These are phyloP conservation scores for Oryza glumipatula DNA, from an alignment of 176 grass and related monocot genomes.

Conservation along the genomic window DNA sequence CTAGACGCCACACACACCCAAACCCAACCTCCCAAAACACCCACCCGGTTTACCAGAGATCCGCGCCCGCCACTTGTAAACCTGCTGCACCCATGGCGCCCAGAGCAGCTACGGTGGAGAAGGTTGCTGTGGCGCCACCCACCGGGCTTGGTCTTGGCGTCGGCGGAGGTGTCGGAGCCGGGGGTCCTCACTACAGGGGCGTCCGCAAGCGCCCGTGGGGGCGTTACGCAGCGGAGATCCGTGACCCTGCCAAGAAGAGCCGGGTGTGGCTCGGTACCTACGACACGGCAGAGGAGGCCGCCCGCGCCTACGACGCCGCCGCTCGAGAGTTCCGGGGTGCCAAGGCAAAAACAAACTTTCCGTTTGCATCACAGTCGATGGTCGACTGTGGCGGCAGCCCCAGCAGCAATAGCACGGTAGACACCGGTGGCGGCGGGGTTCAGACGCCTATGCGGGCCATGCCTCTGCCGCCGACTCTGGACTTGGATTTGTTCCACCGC, in stretches of 20 bases:
- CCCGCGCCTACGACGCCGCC: slow-evolving; percentile 79
- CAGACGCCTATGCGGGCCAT: slow-evolving; percentile 47
- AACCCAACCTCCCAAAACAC: background rate
- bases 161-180: slow-evolving; percentile 2
- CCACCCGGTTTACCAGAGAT: slow-evolving; percentile 20
- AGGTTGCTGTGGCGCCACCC: slow-evolving; percentile 23
- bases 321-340: slow-evolving; percentile 81
- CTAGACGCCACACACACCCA: slow-evolving; percentile 19
- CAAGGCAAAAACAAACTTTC: slow-evolving; percentile 92
- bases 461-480: slow-evolving; percentile 46
- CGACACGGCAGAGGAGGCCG: slow-evolving; percentile 90
- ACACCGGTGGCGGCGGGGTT: slow-evolving; percentile 12
- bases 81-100: slow-evolving; percentile 43
- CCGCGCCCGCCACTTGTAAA: slow-evolving; percentile 33
- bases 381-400: slow-evolving; percentile 46
- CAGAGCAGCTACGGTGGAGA: slow-evolving; percentile 30
- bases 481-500: slow-evolving; percentile 59
- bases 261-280: slow-evolving; percentile 97
- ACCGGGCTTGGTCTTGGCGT: slow-evolving; percentile 30
- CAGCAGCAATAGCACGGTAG: slow-evolving; percentile 75
- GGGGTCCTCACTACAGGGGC: slow-evolving; percentile 63
- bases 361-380: slow-evolving; percentile 27
- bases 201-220: slow-evolving; percentile 94
- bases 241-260: slow-evolving; percentile 91
- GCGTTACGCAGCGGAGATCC: slow-evolving; percentile 87